Conservation (phyloP, 257 asterid species). For the Linaria vulgaris region DNA sequence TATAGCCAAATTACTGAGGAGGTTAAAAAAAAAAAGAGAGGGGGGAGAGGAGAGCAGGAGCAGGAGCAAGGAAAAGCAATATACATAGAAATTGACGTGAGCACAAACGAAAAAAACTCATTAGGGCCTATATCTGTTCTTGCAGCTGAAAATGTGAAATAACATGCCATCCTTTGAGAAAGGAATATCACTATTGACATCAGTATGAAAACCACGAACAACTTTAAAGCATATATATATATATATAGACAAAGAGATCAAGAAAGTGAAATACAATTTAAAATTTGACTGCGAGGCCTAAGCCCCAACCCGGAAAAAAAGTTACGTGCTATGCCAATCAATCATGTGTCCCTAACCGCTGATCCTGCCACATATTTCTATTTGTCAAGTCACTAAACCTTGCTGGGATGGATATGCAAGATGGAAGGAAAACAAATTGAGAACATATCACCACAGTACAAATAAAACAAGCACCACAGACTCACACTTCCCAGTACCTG, state of each 20-base stretch:
- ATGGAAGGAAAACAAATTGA: slow-evolving; percentile 5
- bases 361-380: slow-evolving; percentile 6
- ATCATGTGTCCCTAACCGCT: slow-evolving; percentile 11
- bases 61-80: too few species aligned
- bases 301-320: slow-evolving; percentile 6
- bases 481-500: slow-evolving; percentile 50
- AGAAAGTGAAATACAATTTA: slow-evolving; percentile 8
- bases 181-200: slow-evolving; percentile 2
- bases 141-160: slow-evolving; percentile 11
- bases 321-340: neutral
- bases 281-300: slow-evolving; percentile 7
- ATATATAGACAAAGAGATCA: slow-evolving; percentile 7
- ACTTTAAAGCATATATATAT: slow-evolving; percentile 3
- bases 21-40: slow-evolving; percentile 7
- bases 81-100: too few species aligned
- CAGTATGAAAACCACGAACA: slow-evolving; percentile 6
- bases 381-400: slow-evolving; percentile 1
- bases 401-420: slow-evolving; percentile 12
- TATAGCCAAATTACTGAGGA: slow-evolving; percentile 14
- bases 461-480: slow-evolving; percentile 4
- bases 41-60: neutral
- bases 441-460: neutral
- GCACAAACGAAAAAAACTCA: too few species aligned
- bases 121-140: neutral
- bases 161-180: slow-evolving; percentile 1